Evolutionary conservation across 108 stramenopile genomes (phyloP).

Genomic region (Cylindrotheca closterium): DNA sequence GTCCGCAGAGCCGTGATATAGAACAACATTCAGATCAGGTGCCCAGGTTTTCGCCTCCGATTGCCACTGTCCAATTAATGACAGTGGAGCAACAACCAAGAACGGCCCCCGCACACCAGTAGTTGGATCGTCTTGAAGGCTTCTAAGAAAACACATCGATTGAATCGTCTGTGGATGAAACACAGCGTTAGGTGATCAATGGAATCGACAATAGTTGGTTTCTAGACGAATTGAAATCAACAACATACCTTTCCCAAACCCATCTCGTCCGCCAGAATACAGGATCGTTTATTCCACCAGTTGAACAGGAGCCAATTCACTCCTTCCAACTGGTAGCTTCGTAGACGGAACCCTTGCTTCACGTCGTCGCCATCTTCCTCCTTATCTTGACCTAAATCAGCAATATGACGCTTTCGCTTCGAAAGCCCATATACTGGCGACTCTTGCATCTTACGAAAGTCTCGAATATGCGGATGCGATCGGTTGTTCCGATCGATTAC

Average conservation of each 20-base stretch:
- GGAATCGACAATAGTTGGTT: neutral
- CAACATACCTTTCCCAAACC: slow-evolving; percentile 63
- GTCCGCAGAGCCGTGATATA: slow-evolving; percentile 94
- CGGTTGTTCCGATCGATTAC: slow-evolving; percentile 31
- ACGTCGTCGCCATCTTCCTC: slow-evolving; percentile 23
- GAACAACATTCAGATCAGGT: slow-evolving; percentile 89
- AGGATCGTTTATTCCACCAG: slow-evolving; percentile 88
- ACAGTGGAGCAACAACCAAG: slow-evolving; percentile 91
- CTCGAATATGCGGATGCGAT: slow-evolving; percentile 71
- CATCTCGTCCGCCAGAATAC: slow-evolving; percentile 98
- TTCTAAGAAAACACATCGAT: slow-evolving; percentile 67
- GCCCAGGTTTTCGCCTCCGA: slow-evolving; percentile 92
- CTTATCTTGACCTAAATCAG: slow-evolving; percentile 22
- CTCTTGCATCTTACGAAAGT: slow-evolving; percentile 77
- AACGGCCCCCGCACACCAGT: slow-evolving; percentile 85
- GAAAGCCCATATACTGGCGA: slow-evolving; percentile 77
- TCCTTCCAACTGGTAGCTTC: slow-evolving; percentile 95
- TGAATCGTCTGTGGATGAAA: slow-evolving; percentile 62
- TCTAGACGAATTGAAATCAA: too few species aligned
- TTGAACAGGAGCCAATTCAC: slow-evolving; percentile 97
- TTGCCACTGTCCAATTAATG: slow-evolving; percentile 92
- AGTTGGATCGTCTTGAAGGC: slow-evolving; percentile 48
- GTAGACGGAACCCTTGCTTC: slow-evolving; percentile 66
- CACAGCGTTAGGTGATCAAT: slow-evolving; percentile 2
- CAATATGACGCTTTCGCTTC: slow-evolving; percentile 41